Base-by-base conservation (phyloP, 352 stramenopile genomes). In the Albugo candida region DNA sequence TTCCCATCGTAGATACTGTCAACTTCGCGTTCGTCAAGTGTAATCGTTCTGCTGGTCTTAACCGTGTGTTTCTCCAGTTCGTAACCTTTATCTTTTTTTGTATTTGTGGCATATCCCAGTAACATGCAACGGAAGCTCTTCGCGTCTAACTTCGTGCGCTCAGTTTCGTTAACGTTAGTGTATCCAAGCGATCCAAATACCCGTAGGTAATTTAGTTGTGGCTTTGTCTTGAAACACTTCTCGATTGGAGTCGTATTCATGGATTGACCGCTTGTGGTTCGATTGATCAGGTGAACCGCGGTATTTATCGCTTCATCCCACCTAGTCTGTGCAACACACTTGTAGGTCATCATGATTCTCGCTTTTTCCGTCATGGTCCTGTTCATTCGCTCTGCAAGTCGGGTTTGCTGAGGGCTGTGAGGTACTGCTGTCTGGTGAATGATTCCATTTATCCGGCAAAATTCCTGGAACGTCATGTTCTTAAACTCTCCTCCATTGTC, bases 401-500 rank as follows among this genome's bases (percentile, higher is more conserved):
- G 41, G 19, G 56, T 60, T 27, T 64, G 61, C 40, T 63, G 59
- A 10, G 56, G 53, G 11, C 49, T 65, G 47, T 66, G 58, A 0
- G 52, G 49, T 0, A 58, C 24, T 13, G 59, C 50, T 8, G 4
- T 21, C 48, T 67, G 48, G 18, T 70, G 59, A 12, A 51, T 13
- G 45, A 68, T 65, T 4, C 51, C 56, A 14, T 47, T 27, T 40
- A 48, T 13, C 1, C 49, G 17, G 36, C 53, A 60, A 5, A 52
- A 27, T 0, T n/a, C 31, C 0, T 46, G 13, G 8, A 65, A 47
- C 8, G 37, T 41, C 36, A 60, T 52, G 51, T 59, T 61, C 12
- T 46, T 36, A 18, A 59, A 54, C 40, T 67, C 56, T 3, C 45
- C 51, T 1, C 53, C 62, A 13, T 64, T 64, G 53, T 65, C 56